Evolutionary conservation across 805 yeast genomes (phyloP).

Genomic region (Komagataella ulmi): DNA sequence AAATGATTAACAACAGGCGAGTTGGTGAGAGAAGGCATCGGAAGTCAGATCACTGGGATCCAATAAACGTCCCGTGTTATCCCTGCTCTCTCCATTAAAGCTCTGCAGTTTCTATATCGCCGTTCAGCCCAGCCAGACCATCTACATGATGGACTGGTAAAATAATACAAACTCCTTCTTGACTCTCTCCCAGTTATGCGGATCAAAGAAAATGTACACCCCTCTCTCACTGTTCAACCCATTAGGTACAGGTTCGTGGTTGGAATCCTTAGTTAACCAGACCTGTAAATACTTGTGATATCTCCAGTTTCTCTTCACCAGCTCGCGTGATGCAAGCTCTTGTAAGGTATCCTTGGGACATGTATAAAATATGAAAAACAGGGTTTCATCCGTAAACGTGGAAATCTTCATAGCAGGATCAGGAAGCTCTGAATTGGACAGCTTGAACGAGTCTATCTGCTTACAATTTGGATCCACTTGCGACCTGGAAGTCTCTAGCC

Average conservation of each 20-base stretch:
- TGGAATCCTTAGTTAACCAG: slow-evolving; percentile 92
- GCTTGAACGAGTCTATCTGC: slow-evolving; percentile 43
- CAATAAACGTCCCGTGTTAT: not conserved
- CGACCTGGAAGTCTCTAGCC: slow-evolving; percentile 86
- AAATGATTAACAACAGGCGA: not conserved
- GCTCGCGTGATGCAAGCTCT: slow-evolving; percentile 85
- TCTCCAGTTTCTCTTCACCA: slow-evolving; percentile 90
- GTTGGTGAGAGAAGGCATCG: not conserved
- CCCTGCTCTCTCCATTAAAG: too few species aligned
- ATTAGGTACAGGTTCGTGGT: slow-evolving; percentile 75
- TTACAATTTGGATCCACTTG: slow-evolving; percentile 78
- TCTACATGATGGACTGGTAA: slow-evolving; percentile 14
- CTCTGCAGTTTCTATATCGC: not conserved
- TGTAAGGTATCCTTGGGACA: slow-evolving; percentile 89
- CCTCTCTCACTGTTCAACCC: slow-evolving; percentile 73
- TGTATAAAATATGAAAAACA: slow-evolving; percentile 86
- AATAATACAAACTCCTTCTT: slow-evolving; percentile 51
- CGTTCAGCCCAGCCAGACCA: not conserved
- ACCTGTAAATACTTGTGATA: slow-evolving; percentile 92
- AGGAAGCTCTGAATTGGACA: slow-evolving; percentile 10
- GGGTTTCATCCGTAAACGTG: slow-evolving; percentile 76
- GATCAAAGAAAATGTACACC: slow-evolving; percentile 87
- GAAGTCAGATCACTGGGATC: not conserved
- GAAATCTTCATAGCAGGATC: slow-evolving; percentile 27
- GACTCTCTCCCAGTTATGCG: slow-evolving; percentile 90